A percentile compares a stretch with the other conserved stretches of the same genome.
Conservation (phyloP, 306 rosid genomes). For the Mimosa bimucronata region DNA sequence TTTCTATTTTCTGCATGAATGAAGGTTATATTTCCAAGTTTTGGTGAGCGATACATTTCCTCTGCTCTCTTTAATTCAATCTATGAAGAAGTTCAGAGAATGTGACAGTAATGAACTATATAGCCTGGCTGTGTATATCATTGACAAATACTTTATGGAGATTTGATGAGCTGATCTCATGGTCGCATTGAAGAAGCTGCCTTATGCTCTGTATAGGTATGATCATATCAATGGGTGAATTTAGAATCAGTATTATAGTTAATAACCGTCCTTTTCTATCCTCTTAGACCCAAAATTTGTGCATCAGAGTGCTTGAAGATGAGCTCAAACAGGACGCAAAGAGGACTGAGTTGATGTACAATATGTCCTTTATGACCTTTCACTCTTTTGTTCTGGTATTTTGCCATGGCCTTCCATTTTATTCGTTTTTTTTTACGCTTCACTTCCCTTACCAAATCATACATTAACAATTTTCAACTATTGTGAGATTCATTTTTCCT, state of each 20-base stretch:
- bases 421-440: constrained; percentile 27
- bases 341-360: constrained; percentile 20
- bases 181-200: constrained; percentile 34
- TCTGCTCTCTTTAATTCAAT: constrained; percentile 79
- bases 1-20: constrained; percentile 20
- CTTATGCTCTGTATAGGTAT: constrained; percentile 44
- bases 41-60: constrained; percentile 87
- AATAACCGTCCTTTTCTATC: constrained; percentile 1
- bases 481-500: not conserved
- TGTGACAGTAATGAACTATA: constrained; percentile 41
- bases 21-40: constrained; percentile 91
- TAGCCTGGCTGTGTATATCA: not conserved
- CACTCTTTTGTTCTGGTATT: constrained; percentile 24
- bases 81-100: constrained; percentile 69
- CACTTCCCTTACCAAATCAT: not conserved
- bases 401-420: not conserved
- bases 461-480: not conserved
- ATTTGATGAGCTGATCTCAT: constrained; percentile 41
- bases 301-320: constrained; percentile 35
- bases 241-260: constrained; percentile 23
- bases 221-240: constrained; percentile 15
- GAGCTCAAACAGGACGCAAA: constrained; percentile 24
- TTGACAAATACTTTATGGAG: constrained; percentile 14
- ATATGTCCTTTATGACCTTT: not conserved
- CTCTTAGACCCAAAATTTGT: constrained; percentile 15